Conservation (phyloP, 495 filamentous ascomycete species). For the Cenococcum geophilum region DNA sequence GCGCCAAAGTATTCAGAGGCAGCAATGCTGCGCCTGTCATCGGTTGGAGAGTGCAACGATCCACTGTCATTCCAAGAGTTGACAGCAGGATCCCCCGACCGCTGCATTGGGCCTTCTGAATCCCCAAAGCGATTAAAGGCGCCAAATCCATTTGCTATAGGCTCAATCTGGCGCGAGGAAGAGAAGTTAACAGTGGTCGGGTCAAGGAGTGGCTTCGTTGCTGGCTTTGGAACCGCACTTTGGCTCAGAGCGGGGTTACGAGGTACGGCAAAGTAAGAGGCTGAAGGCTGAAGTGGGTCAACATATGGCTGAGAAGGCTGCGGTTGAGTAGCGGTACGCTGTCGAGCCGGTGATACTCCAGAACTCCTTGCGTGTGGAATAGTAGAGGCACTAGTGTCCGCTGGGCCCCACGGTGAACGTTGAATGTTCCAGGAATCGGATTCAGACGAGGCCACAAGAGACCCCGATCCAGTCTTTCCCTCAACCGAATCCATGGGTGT, state of each 20-base stretch:
- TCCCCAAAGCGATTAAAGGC: conserved; percentile 18
- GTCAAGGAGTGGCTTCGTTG: conserved; percentile 24
- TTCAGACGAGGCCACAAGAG: conserved; percentile 58
- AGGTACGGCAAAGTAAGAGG: conserved; percentile 11
- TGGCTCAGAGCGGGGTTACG: conserved; percentile 12
- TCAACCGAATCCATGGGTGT: conserved; percentile 41
- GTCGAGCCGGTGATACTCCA: conserved; percentile 48
- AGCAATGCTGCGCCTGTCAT: conserved; percentile 31
- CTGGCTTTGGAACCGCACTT: conserved; percentile 16
- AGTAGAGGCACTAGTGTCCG: conserved; percentile 45
- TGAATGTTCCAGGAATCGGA: conserved; percentile 52
- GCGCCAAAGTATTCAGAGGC: conserved; percentile 32
- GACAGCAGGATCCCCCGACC: conserved; percentile 9
- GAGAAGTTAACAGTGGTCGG: conserved; percentile 23
- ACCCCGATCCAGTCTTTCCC: conserved; percentile 58
- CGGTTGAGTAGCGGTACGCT: conserved; percentile 42
- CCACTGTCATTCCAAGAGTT: conserved; percentile 27
- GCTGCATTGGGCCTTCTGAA: conserved; percentile 10
- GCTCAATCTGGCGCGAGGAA: conserved; percentile 14
- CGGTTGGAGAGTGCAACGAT: conserved; percentile 34
- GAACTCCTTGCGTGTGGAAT: conserved; percentile 44
- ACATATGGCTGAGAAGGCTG: conserved; percentile 20
- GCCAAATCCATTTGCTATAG: conserved; percentile 16
- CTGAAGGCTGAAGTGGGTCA: conserved; percentile 11
- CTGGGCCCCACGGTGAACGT: conserved; percentile 50